Base-by-base conservation (phyloP, 768 basidiomycete species). In the Bullera alba region DNA sequence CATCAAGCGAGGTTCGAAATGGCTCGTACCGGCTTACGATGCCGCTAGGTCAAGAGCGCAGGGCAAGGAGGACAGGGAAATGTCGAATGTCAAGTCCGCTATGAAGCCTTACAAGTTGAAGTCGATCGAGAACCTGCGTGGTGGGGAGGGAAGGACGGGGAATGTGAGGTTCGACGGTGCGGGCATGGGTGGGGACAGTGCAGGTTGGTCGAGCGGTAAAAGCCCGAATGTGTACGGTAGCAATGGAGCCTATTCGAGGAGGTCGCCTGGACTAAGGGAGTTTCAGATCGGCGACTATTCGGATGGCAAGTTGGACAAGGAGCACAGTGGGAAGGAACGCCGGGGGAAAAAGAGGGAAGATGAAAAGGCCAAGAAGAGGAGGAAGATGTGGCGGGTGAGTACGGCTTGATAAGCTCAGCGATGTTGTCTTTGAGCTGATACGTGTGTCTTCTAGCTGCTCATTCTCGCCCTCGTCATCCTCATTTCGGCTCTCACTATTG, bases 331-430 rank as follows among this genome's bases (percentile, higher is more conserved):
- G 46, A 26, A 34, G 42, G 29, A 29, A 51, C 37, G 45, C 35
- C 46, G 27, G 30, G 32, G 42, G 44, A 25, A 41, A 21, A 54
- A 42, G 32, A 47, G 56, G 38, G 53, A 52, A 23, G 56, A 58
- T 30, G 50, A 53, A n/a, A 57, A 54, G 56, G 19, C 29, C 21
- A 55, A 49, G 47, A 53, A 41, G 46, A 50, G 42, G 38, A 54
- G 55, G 46, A 63, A 44, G 42, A 43, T 58, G 27, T 59, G 56
- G 56, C 52, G 47, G 56, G 61, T 60, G 37, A 45, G 39, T 43
- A 12, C n/a, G n/a, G n/a, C n/a, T n/a, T n/a, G n/a, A n/a, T n/a
- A n/a, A n/a, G n/a, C n/a, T n/a, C n/a, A n/a, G n/a, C n/a, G n/a
- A n/a, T n/a, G n/a, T n/a, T n/a, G n/a, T n/a, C n/a, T n/a, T n/a